Evolutionary conservation across 108 stramenopile species (phyloP), one percentile per base, ranked within the genome.

Genomic region (Aurantiochytrium sp.): DNA sequence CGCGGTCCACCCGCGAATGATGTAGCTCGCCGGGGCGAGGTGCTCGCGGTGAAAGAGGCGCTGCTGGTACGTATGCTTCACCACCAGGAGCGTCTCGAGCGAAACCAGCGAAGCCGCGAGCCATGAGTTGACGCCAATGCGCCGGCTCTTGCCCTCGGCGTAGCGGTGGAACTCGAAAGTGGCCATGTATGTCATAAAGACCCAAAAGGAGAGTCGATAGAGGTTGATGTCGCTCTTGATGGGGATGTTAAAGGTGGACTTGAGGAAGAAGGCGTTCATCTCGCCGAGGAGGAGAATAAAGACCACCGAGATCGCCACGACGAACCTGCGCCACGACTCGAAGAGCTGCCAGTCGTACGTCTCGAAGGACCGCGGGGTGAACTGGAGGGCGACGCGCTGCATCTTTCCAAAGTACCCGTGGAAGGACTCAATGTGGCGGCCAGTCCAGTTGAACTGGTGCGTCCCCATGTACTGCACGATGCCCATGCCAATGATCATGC

Each of bases 261-360:
- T 87, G 36, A 87, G 30, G 34, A 85, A 85, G 73, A 87, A 87
- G 15, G 73, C 87, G 69, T 68, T 81, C 31, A 87, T 31, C 69
- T 87, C 87, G 8, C 48, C 87, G 15, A 87, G 22, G 21, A 54
- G 30, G 15, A 85, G 19, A 37, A 45, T 85, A 15, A 87, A 54
- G 19, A 87, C 12, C 12, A 87, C 87, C 8, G 42, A 52, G 21
- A 87, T 19, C 4, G 32, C 86, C 39, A 54, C 45, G 5, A 30
- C 41, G 19, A 85, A 69, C 2, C 73, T 27, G 5, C 73, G 65
- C 69, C 65, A 87, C 4, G 87, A 85, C 19, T 27, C 15, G 45
- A 87, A 87, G 1, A 87, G 1, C 10, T 87, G 69, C 87, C 87
- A 87, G 12, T 85, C 48, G 4, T 87, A 87, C 0, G 69, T 27